phyloP scores from a whole-genome alignment of 306 rosid species.

The Fagus crenata region DNA sequence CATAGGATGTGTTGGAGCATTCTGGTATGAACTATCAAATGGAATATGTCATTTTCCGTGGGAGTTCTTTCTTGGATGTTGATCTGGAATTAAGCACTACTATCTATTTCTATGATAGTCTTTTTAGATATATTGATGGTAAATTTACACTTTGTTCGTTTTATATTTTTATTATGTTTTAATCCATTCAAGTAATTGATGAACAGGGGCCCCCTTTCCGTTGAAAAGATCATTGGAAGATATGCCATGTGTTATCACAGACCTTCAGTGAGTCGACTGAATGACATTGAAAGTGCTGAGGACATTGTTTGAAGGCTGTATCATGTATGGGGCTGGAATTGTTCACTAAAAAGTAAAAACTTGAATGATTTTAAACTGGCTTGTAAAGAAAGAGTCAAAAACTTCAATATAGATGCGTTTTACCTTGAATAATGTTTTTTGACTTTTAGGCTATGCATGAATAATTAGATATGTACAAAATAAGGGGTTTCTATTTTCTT shows the following conservation, averaged over 20 bases:
- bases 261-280: slow-evolving; percentile 30
- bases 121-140: neutral
- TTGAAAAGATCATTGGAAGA: slow-evolving; percentile 44
- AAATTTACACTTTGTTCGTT: neutral
- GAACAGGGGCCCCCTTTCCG: slow-evolving; percentile 57
- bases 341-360: neutral
- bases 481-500: too few relatives aligned
- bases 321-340: neutral
- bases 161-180: neutral
- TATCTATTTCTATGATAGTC: neutral
- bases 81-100: neutral
- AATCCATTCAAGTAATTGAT: neutral
- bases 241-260: slow-evolving; percentile 43
- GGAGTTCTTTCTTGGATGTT: neutral
- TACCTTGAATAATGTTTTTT: neutral
- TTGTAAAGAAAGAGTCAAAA: neutral
- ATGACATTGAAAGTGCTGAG: neutral
- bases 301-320: neutral
- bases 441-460: neutral
- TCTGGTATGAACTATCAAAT: neutral
- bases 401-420: neutral
- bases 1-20: neutral
- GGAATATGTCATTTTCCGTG: neutral
- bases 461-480: too few relatives aligned
- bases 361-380: neutral